A percentile compares a stretch with the other conserved stretches of the same genome.
phyloP scores from a whole-genome alignment of 441 rosid genomes.

The Populus hybrid region DNA sequence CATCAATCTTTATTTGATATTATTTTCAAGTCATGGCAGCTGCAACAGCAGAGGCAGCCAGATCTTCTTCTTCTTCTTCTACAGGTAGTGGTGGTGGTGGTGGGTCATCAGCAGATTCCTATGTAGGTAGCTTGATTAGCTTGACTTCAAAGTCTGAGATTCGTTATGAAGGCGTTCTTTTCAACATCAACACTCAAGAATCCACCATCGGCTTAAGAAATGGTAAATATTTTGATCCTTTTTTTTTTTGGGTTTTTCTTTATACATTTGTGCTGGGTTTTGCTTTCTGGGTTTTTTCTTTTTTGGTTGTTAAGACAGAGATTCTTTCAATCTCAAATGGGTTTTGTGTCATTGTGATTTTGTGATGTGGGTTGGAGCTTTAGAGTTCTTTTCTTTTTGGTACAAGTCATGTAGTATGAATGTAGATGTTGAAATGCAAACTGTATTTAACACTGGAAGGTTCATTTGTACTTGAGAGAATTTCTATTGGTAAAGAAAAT shows the following conservation, averaged over 20 bases:
- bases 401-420: background rate
- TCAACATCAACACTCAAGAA: constrained; percentile 33
- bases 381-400: background rate
- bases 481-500: background rate
- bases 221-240: constrained; percentile 12
- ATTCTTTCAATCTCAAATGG: background rate
- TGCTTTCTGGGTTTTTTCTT: background rate
- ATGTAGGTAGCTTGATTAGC: constrained; percentile 40
- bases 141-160: constrained; percentile 42
- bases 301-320: background rate
- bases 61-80: background rate
- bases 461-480: background rate
- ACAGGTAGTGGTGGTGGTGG: background rate
- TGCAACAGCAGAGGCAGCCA: background rate
- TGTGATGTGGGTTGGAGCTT: background rate
- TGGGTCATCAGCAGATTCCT: constrained; percentile 28
- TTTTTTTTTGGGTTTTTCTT: background rate
- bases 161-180: constrained; percentile 41
- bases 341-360: background rate
- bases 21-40: background rate
- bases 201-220: constrained; percentile 38
- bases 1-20: background rate
- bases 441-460: background rate
- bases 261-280: background rate
- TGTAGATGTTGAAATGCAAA: background rate